Conservation (phyloP, 768 basidiomycete species). For the Botryobasidium botryosum region DNA sequence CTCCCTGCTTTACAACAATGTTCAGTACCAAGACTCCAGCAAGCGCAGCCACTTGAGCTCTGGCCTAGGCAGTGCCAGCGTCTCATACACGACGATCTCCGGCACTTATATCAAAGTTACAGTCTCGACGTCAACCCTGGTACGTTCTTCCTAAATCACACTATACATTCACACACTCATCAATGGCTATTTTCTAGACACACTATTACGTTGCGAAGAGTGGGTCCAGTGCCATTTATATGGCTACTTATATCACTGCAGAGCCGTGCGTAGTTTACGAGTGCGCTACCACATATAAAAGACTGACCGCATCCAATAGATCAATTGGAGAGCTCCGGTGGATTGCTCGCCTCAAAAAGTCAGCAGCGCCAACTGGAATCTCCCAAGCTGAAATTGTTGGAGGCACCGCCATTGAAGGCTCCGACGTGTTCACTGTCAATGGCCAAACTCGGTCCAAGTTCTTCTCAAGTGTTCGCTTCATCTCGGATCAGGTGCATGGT, state of each 20-base stretch:
- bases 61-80: slow-evolving; percentile 2
- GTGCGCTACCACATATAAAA: neutral
- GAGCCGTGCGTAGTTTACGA: slow-evolving; percentile 3
- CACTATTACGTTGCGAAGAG: slow-evolving; percentile 32
- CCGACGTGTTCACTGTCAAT: slow-evolving; percentile 28
- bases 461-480: slow-evolving; percentile 25
- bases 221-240: slow-evolving; percentile 29
- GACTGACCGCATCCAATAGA: slow-evolving; percentile 13
- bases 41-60: slow-evolving; percentile 1
- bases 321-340: slow-evolving; percentile 31
- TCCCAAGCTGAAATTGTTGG: slow-evolving; percentile 26
- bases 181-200: too few species aligned
- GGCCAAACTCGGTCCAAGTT: slow-evolving; percentile 33
- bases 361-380: slow-evolving; percentile 26
- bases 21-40: slow-evolving; percentile 1
- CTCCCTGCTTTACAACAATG: neutral
- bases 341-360: slow-evolving; percentile 29
- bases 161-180: too few species aligned
- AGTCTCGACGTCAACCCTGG: neutral
- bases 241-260: slow-evolving; percentile 22
- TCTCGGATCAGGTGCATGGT: slow-evolving; percentile 34
- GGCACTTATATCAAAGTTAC: slow-evolving; percentile 6
- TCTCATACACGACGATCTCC: neutral
- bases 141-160: too few species aligned
- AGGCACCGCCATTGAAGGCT: slow-evolving; percentile 30